Conservation (phyloP, 2,329 filamentous ascomycete species). For the Aspergillus pseudoterreus region DNA sequence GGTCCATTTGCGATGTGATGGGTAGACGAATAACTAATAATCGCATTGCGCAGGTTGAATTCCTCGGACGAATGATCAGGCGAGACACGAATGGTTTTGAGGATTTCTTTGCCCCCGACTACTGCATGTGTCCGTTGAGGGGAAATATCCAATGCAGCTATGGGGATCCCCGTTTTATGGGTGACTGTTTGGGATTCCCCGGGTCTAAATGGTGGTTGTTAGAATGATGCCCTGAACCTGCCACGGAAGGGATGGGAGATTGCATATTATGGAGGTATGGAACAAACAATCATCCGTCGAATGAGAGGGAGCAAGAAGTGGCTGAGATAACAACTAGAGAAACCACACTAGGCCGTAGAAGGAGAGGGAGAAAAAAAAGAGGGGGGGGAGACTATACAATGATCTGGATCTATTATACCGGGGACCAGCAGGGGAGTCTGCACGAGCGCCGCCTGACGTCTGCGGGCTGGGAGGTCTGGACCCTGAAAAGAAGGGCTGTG, state of each 20-base stretch:
- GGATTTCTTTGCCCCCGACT: conserved; percentile 62
- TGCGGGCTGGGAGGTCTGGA: conserved; percentile 53
- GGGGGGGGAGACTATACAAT: conserved; percentile 31
- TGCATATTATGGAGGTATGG: conserved; percentile 1
- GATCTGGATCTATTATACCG: conserved; percentile 36
- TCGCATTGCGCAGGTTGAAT: conserved; percentile 59
- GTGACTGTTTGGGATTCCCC: conserved; percentile 54
- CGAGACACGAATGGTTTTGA: conserved; percentile 61
- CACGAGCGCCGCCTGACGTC: conserved; percentile 31
- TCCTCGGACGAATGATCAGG: conserved; percentile 58
- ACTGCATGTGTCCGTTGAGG: conserved; percentile 61
- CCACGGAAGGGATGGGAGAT: conserved; percentile 1
- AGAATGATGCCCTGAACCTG: conserved; percentile 12
- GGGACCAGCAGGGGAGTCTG: conserved; percentile 23
- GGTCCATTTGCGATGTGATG: conserved; percentile 44
- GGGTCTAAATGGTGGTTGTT: conserved; percentile 31
- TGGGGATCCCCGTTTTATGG: conserved; percentile 62
- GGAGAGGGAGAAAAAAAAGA: conserved; percentile 14
- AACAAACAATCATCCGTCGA: background rate
- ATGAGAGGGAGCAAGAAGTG: background rate
- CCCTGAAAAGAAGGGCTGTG: conserved; percentile 53
- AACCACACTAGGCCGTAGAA: conserved; percentile 3
- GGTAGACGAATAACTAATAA: conserved; percentile 55
- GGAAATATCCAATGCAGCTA: conserved; percentile 61
- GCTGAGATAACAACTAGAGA: conserved; percentile 5